These are phyloP conservation scores for Pyrus communis DNA, from an alignment of 306 rosid species.

Conservation along the genomic window DNA sequence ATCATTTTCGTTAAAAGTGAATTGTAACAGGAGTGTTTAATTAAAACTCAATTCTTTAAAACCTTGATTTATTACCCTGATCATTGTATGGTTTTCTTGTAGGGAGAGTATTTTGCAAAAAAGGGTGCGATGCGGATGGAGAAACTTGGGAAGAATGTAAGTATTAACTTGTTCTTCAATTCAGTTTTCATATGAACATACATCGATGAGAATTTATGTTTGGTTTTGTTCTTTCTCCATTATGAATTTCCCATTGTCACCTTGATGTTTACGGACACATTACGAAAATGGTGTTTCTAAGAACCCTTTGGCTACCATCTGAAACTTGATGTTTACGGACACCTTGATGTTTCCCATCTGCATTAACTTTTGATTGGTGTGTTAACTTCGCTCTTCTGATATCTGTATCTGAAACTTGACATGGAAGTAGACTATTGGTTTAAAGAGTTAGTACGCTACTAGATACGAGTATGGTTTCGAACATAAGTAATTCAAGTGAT, in stretches of 20 bases:
- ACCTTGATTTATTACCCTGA: background rate
- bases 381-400: background rate
- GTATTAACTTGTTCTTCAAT: constrained; percentile 8
- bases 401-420: background rate
- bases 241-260: background rate
- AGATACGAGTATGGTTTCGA: background rate
- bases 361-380: background rate
- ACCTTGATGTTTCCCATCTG: too few relatives aligned
- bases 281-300: background rate
- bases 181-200: background rate
- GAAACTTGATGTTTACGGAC: too few relatives aligned
- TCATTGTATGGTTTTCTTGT: constrained; percentile 19
- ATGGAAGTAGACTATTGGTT: background rate
- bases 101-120: constrained; percentile 98
- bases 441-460: background rate
- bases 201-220: background rate
- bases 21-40: too few relatives aligned
- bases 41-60: background rate
- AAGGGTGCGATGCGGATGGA: constrained; percentile 70
- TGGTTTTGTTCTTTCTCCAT: background rate
- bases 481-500: background rate
- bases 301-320: background rate
- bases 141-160: constrained; percentile 85
- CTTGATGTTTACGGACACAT: background rate
- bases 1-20: too few relatives aligned